Evolutionary conservation across 345 rosid species (phyloP), one percentile per base, ranked within the genome.

Genomic region (Abelmoschus esculentus): DNA sequence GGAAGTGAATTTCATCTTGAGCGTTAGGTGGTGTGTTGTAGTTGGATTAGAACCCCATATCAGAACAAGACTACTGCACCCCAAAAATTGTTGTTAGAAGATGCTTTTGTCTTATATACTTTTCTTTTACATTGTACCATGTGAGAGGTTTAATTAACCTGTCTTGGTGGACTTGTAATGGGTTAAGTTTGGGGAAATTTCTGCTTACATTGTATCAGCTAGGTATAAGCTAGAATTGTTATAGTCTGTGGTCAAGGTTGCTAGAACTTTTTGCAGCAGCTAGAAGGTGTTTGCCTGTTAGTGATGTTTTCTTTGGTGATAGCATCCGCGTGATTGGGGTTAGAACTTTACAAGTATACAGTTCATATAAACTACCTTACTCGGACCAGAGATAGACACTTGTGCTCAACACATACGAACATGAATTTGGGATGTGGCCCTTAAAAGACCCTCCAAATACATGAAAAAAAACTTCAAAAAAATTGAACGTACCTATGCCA

Each of bases 101-200:
- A 61, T 61, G 66, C 3, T 17, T 40, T 17, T n/a, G 8, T 61
- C 14, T 36, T 61, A 8, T 61, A n/a, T 7, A 7, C 13, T 7
- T 34, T 61, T 19, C 13, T 17, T 15, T 61, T 32, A 28, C 61
- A 28, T 29, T 58, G 29, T 6, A 14, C 14, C 66, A 36, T n/a
- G 1, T 36, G 10, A 7, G 67, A 40, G n/a, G 52, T 40, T 42
- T 40, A 28, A 18, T 3, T 40, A 63, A 18, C 47, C 31, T 18
- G 0, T 36, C 19, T 44, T 44, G 44, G 14, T 65, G 55, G 32
- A 46, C 26, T 22, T 6, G 5, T 65, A 0, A 18, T 26, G 12
- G 69, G 55, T 22, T 65, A 28, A 44, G 69, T 65, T 18, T 6
- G 54, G 54, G 6, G 55, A 65, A 65, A 26, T 12, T 44, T 65